Base-by-base conservation (phyloP, 129 eudicot genomes). In the Silybum marianum region DNA sequence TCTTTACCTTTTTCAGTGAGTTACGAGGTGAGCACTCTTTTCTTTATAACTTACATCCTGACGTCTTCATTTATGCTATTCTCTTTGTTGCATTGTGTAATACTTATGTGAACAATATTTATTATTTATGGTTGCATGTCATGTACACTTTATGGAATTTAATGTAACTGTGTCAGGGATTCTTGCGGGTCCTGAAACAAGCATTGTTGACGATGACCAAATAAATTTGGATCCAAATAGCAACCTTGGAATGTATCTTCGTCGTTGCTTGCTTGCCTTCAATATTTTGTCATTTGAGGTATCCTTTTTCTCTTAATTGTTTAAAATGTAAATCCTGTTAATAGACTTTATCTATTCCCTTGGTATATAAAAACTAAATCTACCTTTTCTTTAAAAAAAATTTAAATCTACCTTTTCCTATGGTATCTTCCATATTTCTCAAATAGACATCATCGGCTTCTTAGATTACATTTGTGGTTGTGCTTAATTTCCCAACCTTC, bases 251-350 rank as follows among this genome's bases (percentile, higher is more conserved):
- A 78, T 90, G 80, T 95, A 89, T 87, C 85, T 92, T 71, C 90
- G 99, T 22, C 95, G 97, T 30, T 95, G 98, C 84, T 74, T 91
- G 86, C 95, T 89, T 83, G 88, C 93, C 44, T 95, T 92, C 83
- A 92, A 89, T 85, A 71, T 76, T 28, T 80, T 91, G 85, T 86
- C 97, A 68, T 95, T 95, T 87, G 99, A 95, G 99, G 99, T 94
- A 90, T 65, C 16, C 9, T 11, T 25, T 81, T 38, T 30, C 54
- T 34, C 69, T 28, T 26, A 54, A 32, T 10, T 58, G 24, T 58
- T 58, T 58, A 58, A 58, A 58, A 58, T 58, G 66, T 58, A 58
- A 58, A 18, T 58, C 66, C 66, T n/a, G 23, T 58, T 58, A 58
- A 58, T 58, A 58, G 66, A 58, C 22, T 58, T 58, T 58, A 58